Conservation (phyloP, 2,329 filamentous ascomycete genomes). For the Thielaviopsis punctulata region DNA sequence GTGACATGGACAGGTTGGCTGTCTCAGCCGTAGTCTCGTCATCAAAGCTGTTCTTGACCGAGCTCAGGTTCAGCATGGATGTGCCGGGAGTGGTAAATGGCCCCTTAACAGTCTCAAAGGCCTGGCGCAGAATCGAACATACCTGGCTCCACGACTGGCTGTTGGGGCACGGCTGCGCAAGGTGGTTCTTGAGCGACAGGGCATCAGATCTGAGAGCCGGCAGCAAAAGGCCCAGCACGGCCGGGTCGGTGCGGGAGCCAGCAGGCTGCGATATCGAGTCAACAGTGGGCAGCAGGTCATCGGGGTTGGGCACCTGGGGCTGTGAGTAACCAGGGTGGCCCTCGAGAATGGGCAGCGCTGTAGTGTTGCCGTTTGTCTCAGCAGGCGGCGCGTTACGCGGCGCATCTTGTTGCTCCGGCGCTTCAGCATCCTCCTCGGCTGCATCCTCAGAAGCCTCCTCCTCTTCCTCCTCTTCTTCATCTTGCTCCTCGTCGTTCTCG, state of each 20-base stretch:
- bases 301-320: constrained; percentile 9
- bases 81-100: constrained; percentile 16
- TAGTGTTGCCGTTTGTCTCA: constrained; percentile 12
- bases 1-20: constrained; percentile 14
- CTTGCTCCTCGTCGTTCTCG: constrained; percentile 2
- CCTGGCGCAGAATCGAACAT: constrained; percentile 13
- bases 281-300: constrained; percentile 7
- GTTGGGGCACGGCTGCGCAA: constrained; percentile 13
- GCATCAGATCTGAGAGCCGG: constrained; percentile 17
- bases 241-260: constrained; percentile 7
- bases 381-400: constrained; percentile 12
- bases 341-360: constrained; percentile 13
- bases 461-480: constrained; percentile 1
- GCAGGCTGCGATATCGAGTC: constrained; percentile 3
- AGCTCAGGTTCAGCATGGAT: constrained; percentile 18
- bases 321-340: constrained; percentile 13
- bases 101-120: constrained; percentile 16
- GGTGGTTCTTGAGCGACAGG: constrained; percentile 16
- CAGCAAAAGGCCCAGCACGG: constrained; percentile 15
- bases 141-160: constrained; percentile 10
- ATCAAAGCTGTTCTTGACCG: constrained; percentile 10
- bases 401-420: background rate
- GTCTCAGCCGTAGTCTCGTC: constrained; percentile 1
- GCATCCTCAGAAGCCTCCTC: background rate
- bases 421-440: background rate